These are phyloP conservation scores for Rhizopogon vesiculosus DNA, from an alignment of 768 basidiomycete species.

Conservation along the genomic window DNA sequence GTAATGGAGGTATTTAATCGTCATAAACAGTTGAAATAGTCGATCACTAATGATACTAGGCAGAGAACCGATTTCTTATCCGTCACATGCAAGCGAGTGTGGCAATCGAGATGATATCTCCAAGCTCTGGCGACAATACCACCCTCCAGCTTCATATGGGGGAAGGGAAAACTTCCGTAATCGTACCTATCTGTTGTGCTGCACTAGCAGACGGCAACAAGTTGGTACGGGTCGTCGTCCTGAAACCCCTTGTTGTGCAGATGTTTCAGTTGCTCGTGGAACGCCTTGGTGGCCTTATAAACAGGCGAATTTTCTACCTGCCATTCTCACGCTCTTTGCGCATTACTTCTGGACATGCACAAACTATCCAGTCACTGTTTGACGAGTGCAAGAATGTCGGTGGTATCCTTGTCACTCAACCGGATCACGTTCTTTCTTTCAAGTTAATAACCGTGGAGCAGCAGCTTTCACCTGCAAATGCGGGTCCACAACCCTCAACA, in stretches of 20 bases:
- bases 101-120: constrained; percentile 28
- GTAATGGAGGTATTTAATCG: constrained; percentile 11
- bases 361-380: constrained; percentile 5
- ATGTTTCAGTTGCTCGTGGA: constrained; percentile 28
- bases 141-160: constrained; percentile 53
- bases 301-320: constrained; percentile 27
- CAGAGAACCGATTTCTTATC: constrained; percentile 21
- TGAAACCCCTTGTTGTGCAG: constrained; percentile 26
- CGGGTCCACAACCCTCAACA: background rate
- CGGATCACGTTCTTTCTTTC: constrained; percentile 48
- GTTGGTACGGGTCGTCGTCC: constrained; percentile 28
- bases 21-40: background rate
- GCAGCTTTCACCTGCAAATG: constrained; percentile 5
- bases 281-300: constrained; percentile 25
- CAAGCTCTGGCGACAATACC: constrained; percentile 25
- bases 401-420: constrained; percentile 43
- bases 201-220: constrained; percentile 22
- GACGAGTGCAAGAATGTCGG: constrained; percentile 28
- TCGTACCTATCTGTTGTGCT: constrained; percentile 24
- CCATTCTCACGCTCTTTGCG: constrained; percentile 26
- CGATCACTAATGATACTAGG: constrained; percentile 12
- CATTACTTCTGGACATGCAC: constrained; percentile 15
- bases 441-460: constrained; percentile 35
- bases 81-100: constrained; percentile 25
- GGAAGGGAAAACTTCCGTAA: constrained; percentile 46